Evolutionary conservation across 2,329 filamentous ascomycete genomes (phyloP), one percentile per base, ranked within the genome.

Genomic region (Talaromyces funiculosus): DNA sequence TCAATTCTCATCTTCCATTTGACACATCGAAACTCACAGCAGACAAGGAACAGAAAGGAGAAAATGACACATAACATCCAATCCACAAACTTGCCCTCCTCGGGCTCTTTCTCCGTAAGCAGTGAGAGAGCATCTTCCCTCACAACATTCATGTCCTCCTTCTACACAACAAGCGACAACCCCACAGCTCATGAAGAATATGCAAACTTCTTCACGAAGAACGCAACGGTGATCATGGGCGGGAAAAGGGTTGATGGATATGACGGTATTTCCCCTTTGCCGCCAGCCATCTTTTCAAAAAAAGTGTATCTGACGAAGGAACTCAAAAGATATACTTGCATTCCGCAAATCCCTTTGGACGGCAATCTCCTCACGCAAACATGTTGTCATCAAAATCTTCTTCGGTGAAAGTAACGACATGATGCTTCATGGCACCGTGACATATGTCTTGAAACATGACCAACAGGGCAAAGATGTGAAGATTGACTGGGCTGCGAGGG

Each of bases 141-240:
- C 49, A 61, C 71, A 59, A 62, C 67, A 47, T 75, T 75, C 62
- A 65, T 75, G 64, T 65, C 72, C 60, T 66, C 69, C 61, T 75
- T 75, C 68, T 75, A 75, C 65, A 60, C 64, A 40, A 71, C 65
- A 49, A 75, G 72, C 64, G 73, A 75, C 63, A 69, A 67, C 14
- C 73, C 75, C 43, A 64, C 67, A 38, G 42, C 64, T 24, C 73
- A 76, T 56, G 71, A 73, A 16, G 65, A 70, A 62, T 76, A 76
- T 61, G 70, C 71, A 20, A 57, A 62, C 6, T 62, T 55, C 57
- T 76, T 75, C 64, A 74, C 72, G 0, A 53, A 66, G 0, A 71
- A 73, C 62, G 73, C 73, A 1, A 75, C 72, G 0, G 40, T 76
- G 10, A 74, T 74, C 10, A 75, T 76, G 72, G 73, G 73, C 0